phyloP scores from a whole-genome alignment of 306 rosid genomes.

The Lupinus albus region DNA sequence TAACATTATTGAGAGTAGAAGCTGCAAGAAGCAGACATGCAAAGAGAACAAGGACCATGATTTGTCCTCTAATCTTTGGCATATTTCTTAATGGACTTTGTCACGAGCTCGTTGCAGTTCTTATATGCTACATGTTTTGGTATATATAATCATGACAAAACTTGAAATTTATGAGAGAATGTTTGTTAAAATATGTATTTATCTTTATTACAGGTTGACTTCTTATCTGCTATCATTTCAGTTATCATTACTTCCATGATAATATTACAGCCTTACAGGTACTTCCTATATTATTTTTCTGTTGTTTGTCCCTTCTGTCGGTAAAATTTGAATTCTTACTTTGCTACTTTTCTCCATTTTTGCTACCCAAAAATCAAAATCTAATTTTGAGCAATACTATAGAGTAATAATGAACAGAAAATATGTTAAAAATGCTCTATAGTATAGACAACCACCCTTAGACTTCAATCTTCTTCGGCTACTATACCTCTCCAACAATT shows the following conservation, averaged over 20 bases:
- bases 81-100: conserved; percentile 36
- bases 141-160: conserved; percentile 56
- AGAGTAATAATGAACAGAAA: background rate
- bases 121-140: conserved; percentile 36
- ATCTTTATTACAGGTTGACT: conserved; percentile 66
- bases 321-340: conserved; percentile 7
- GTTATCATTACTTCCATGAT: conserved; percentile 68
- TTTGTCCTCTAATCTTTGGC: conserved; percentile 60
- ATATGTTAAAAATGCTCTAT: too few species aligned
- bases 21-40: conserved; percentile 59
- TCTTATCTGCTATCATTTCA: conserved; percentile 49
- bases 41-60: conserved; percentile 49
- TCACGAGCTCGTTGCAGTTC: conserved; percentile 35
- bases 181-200: conserved; percentile 48
- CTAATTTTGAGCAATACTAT: background rate
- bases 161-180: conserved; percentile 49
- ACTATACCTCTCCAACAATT: too few species aligned
- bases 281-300: conserved; percentile 38
- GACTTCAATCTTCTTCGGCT: too few species aligned
- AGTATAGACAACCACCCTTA: too few species aligned
- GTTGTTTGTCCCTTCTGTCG: conserved; percentile 47
- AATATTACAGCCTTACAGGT: conserved; percentile 46
- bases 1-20: conserved; percentile 48
- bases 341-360: background rate
- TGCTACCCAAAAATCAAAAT: background rate